Percentiles rank a stretch among this genome's conserved stretches.
These are phyloP conservation scores for Sporothrix sp. DNA, from an alignment of 2,329 filamentous ascomycete genomes.

Conservation along the genomic window DNA sequence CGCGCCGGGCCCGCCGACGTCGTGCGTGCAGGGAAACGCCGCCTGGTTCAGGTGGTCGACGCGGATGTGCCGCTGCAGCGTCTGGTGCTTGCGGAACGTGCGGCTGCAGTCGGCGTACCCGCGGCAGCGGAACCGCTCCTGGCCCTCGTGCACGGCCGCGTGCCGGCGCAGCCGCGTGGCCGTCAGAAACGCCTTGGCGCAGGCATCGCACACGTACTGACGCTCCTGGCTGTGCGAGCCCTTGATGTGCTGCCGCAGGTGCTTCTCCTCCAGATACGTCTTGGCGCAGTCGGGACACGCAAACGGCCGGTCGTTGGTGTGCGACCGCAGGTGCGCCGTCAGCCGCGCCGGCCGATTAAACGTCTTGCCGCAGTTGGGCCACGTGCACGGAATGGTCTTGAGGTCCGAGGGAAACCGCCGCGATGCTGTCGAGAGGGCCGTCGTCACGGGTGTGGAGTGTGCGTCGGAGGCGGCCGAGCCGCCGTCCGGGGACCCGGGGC, in stretches of 20 bases:
- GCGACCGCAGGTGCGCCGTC: conserved; percentile 69
- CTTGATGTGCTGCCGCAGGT: conserved; percentile 77
- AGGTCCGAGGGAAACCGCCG: conserved; percentile 53
- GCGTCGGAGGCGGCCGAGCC: neutral
- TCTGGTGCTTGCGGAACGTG: conserved; percentile 80
- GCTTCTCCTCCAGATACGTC: conserved; percentile 75
- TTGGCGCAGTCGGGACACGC: conserved; percentile 69
- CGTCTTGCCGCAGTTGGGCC: conserved; percentile 64
- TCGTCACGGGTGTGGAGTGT: conserved; percentile 14
- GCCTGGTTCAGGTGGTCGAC: conserved; percentile 63
- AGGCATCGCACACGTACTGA: conserved; percentile 64
- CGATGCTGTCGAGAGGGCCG: conserved; percentile 10
- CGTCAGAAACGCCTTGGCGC: conserved; percentile 73
- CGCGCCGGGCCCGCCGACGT: conserved; percentile 14
- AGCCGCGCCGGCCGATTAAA: conserved; percentile 83
- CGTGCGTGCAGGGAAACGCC: conserved; percentile 59
- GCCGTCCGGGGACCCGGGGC: conserved; percentile 6
- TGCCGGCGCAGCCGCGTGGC: conserved; percentile 70
- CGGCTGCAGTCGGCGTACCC: conserved; percentile 61
- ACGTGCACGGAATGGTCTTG: conserved; percentile 70
- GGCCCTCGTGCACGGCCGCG: conserved; percentile 65
- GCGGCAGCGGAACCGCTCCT: conserved; percentile 65
- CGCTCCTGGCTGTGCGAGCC: conserved; percentile 66
- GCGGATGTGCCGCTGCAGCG: conserved; percentile 72
- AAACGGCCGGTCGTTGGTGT: conserved; percentile 77